Conservation (phyloP, 805 yeast species). For the Candida sithepensis region DNA sequence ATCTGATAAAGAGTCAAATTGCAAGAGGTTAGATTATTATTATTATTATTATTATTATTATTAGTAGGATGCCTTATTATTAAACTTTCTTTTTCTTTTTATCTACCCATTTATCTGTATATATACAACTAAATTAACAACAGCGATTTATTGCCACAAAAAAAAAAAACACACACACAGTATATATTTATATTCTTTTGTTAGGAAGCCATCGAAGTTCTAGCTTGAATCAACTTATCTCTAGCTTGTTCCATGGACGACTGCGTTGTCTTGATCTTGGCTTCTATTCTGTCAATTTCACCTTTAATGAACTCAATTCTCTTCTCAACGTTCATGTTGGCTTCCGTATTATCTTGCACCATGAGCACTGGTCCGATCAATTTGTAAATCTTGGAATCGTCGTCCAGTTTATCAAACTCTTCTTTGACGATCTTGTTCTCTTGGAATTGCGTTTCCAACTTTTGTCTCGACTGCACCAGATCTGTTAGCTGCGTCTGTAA, state of each 20-base stretch:
- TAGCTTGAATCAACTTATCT: constrained; percentile 32
- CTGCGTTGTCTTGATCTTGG: constrained; percentile 56
- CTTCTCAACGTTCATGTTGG: constrained; percentile 77
- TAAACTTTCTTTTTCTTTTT: no score
- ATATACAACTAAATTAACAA: background rate
- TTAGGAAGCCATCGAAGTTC: constrained; percentile 7
- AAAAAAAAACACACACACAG: background rate
- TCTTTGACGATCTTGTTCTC: constrained; percentile 86
- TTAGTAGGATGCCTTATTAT: no score
- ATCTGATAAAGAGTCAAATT: constrained; percentile 67
- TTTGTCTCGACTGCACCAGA: constrained; percentile 69
- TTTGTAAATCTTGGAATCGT: constrained; percentile 77
- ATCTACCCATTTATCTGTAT: constrained; percentile 1
- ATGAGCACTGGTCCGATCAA: constrained; percentile 88
- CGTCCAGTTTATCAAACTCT: constrained; percentile 61
- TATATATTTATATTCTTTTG: background rate
- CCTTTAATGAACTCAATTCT: constrained; percentile 81
- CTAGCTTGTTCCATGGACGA: constrained; percentile 56
- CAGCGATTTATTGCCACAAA: background rate
- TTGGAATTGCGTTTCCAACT: constrained; percentile 89
- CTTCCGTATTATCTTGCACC: constrained; percentile 84
- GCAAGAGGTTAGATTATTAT: constrained; percentile 46
- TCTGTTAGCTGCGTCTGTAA: constrained; percentile 37
- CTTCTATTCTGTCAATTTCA: constrained; percentile 78
- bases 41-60: background rate